Percentiles rank a stretch among this genome's conserved stretches.
phyloP scores from a whole-genome alignment of 2,329 filamentous ascomycete species.

The Exophiala bonariae region DNA sequence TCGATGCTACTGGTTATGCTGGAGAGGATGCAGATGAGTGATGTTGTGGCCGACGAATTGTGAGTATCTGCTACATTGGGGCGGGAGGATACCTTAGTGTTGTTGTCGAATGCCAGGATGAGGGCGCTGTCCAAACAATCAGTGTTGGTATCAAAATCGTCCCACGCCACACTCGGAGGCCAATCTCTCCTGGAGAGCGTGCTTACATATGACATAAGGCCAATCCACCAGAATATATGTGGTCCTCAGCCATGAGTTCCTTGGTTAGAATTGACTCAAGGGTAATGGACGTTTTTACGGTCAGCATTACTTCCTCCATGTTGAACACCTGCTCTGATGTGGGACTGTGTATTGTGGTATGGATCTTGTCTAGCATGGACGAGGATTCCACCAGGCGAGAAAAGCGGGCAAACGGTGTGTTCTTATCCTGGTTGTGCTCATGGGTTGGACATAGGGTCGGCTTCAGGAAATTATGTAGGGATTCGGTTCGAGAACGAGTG shows the following conservation, averaged over 20 bases:
- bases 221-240: conserved; percentile 1
- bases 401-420: background rate
- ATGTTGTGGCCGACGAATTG: background rate
- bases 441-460: background rate
- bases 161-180: too few species aligned
- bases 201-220: conserved; percentile 1
- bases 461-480: conserved; percentile 2
- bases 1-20: background rate
- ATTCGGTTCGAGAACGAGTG: conserved; percentile 1
- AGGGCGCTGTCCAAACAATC: too few species aligned
- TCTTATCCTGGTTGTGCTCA: too few species aligned
- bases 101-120: background rate
- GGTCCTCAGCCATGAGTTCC: background rate
- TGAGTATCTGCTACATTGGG: background rate
- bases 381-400: background rate
- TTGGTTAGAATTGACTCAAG: background rate
- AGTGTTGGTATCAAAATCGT: too few species aligned
- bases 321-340: background rate
- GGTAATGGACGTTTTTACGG: too few species aligned
- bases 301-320: background rate
- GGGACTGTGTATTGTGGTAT: too few species aligned
- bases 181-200: too few species aligned
- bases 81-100: background rate
- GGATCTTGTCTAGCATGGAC: background rate
- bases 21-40: conserved; percentile 1